Base-by-base conservation (phyloP, 2,329 filamentous ascomycete genomes). In the Exophiala aquamarina region DNA sequence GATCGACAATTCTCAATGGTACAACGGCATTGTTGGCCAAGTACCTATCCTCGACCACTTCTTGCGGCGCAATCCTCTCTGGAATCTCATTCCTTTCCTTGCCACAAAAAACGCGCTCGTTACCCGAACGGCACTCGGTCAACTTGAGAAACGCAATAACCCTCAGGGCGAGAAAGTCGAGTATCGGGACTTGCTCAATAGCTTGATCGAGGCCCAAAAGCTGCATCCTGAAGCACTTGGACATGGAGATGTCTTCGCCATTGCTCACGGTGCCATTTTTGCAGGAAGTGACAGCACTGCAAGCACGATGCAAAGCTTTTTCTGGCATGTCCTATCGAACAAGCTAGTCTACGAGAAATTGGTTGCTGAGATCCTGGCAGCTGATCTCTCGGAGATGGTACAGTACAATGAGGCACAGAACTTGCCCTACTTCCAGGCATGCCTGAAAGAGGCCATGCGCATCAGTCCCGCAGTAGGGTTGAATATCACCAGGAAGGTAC, bases 261-360 rank as follows among this genome's bases (percentile, higher is more conserved):
- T 81, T 4, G 73, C 77, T 3, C 77, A 80, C 49, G 77, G 77
- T 8, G 77, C 77, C 1, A 79, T 59, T 13, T 59, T 62, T 13
- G 65, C 63, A 11, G 80, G 80, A 19, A 81, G 79, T 15, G 79
- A 83, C 63, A 81, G 79, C 0, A 81, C 79, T 0, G 79, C 79
- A 9, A 78, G 75, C 6, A 78, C 76, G 0, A 79, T 79, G 76
- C 75, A 79, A 54, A 78, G 75, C 45, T 77, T 79, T 61, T 77
- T 76, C 66, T 75, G 71, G 66, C 70, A 72, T 33, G 66, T 75
- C 1, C 66, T 79, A 8, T 69, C 73, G 29, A 69, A 72, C 17
- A 64, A 66, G 2, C 61, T 56, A 0, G 67, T 77, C 9, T 73
- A 77, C 61, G 42, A 51, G 14, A 78, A 80, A 58, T 69, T 82